Base-by-base conservation (phyloP, 176 grass and related monocot genomes). In the Saccharum spontaneum region DNA sequence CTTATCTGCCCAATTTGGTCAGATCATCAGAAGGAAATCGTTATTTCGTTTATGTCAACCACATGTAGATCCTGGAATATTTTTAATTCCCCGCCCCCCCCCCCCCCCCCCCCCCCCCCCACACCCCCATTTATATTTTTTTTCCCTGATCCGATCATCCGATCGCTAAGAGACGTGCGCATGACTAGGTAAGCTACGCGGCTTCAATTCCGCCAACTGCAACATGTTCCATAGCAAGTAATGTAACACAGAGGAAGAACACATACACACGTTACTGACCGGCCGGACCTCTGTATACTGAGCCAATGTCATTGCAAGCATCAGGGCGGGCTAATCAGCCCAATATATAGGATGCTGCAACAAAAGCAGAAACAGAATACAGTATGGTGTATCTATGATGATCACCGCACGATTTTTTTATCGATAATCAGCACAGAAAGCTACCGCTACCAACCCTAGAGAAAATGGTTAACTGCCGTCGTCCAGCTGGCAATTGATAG, bases 401-500 rank as follows among this genome's bases (percentile, higher is more conserved):
- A 74, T 31, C 71, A 74, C 22, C 59, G 15, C 10, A 52, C 44
- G 14, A 39, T 4, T 39, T n/a, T 41, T 68, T 12, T 18, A 40
- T 75, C 41, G 16, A 74, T 13, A 28, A 41, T 6, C 44, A 69
- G 10, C 16, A 41, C 77, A 65, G 13, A 80, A 65, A 73, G 36
- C 31, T 40, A 10, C 48, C 8, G 2, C 52, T 31, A 38, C 76
- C 63, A 84, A 31, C 17, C 33, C 73, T 68, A 54, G 33, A 30
- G n/a, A 45, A 55, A 28, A 23, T 78, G 66, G 5, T 31, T 13
- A 85, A 26, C 82, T 34, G 87, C 11, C 4, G 46, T 13, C 87
- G 63, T 66, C 62, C 69, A 85, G 39, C 57, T 78, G 74, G 34
- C 34, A 36, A 63, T 46, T 44, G 40, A 76, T 12, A n/a, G 33